Percentiles rank a stretch among this genome's conserved stretches.
Evolutionary conservation across 2,329 filamentous ascomycete genomes (phyloP).

Genomic region (Penicillium crustosum): DNA sequence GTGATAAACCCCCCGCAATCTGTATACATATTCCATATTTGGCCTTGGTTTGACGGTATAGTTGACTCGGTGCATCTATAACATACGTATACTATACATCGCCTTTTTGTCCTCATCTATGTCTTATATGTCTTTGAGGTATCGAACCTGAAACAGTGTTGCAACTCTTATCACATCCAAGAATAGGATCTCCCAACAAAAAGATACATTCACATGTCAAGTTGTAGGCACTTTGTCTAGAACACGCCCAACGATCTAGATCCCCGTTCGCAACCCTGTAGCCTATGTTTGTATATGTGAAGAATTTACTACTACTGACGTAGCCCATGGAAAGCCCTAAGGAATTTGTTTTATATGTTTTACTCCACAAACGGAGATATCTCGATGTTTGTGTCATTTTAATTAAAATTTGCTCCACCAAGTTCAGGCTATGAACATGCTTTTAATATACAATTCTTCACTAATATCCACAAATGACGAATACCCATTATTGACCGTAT

Average conservation of each 20-base stretch:
- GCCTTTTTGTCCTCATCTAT: not conserved
- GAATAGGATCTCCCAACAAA: not conserved
- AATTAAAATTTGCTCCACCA: not conserved
- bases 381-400: not conserved
- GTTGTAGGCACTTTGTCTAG: not conserved
- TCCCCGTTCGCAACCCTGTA: not conserved
- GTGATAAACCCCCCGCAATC: slow-evolving; percentile 6
- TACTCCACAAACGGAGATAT: not conserved
- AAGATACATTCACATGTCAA: not conserved
- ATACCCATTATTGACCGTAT: not conserved
- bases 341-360: not conserved
- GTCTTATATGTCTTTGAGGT: not conserved
- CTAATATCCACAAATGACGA: not conserved
- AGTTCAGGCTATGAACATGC: not conserved
- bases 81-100: not conserved
- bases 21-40: not conserved
- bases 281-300: not conserved
- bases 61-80: not conserved
- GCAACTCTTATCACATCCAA: not conserved
- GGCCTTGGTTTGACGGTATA: too few species aligned
- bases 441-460: not conserved
- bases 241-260: not conserved
- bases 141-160: not conserved
- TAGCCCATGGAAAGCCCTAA: not conserved
- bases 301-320: not conserved